phyloP scores from a whole-genome alignment of 2,329 filamentous ascomycete species.

The Lomentospora prolificans region DNA sequence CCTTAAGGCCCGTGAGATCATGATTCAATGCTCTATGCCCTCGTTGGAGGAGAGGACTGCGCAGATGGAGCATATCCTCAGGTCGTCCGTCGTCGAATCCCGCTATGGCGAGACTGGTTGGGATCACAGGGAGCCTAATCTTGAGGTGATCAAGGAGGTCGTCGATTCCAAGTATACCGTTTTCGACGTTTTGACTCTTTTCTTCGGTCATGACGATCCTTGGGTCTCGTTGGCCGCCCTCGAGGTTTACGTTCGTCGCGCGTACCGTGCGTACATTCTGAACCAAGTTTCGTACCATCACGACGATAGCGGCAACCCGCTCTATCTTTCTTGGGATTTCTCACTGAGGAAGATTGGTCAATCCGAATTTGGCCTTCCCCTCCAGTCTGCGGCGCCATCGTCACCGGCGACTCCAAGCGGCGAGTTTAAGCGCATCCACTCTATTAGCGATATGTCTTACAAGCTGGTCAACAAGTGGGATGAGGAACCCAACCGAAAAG shows the following conservation, averaged over 20 bases:
- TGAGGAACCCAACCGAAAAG: conserved; percentile 74
- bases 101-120: conserved; percentile 93
- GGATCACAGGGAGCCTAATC: conserved; percentile 87
- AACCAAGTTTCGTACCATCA: conserved; percentile 86
- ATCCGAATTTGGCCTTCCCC: conserved; percentile 75
- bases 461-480: conserved; percentile 57
- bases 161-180: conserved; percentile 98
- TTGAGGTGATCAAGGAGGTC: conserved; percentile 91
- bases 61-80: conserved; percentile 98
- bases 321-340: conserved; percentile 93
- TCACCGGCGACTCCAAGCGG: conserved; percentile 67
- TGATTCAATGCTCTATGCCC: conserved; percentile 93
- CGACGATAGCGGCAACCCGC: conserved; percentile 58
- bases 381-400: conserved; percentile 72
- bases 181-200: conserved; percentile 87
- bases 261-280: conserved; percentile 90
- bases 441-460: conserved; percentile 95
- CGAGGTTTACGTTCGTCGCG: conserved; percentile 91
- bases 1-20: conserved; percentile 90
- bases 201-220: conserved; percentile 88
- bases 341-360: conserved; percentile 86
- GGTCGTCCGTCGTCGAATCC: conserved; percentile 92
- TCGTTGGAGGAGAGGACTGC: conserved; percentile 89
- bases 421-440: conserved; percentile 70
- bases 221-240: conserved; percentile 91